Evolutionary conservation across 1,284 basidiomycete genomes (phyloP).

Genomic region (Fomitopsis betulina): DNA sequence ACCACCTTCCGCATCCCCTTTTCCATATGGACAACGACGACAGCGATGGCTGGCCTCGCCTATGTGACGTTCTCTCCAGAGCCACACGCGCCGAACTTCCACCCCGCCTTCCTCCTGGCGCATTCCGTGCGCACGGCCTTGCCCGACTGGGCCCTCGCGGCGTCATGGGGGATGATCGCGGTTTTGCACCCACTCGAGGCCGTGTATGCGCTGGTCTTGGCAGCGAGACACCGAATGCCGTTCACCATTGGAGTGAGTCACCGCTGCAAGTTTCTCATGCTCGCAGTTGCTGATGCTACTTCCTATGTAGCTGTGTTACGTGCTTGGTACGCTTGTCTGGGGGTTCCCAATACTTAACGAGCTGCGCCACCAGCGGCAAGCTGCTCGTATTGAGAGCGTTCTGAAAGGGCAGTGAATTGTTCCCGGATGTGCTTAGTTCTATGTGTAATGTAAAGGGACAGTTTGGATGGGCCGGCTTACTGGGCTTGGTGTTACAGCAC

Average conservation of each 20-base stretch:
- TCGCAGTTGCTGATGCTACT: slow-evolving; percentile 7
- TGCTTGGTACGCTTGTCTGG: slow-evolving; percentile 41
- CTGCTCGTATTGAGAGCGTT: slow-evolving; percentile 67
- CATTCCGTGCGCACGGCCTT: slow-evolving; percentile 10
- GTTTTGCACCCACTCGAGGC: slow-evolving; percentile 46
- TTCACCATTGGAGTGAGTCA: slow-evolving; percentile 47
- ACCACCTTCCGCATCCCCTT: slow-evolving; percentile 46
- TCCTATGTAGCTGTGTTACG: slow-evolving; percentile 42
- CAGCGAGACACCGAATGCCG: slow-evolving; percentile 51
- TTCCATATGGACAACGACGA: slow-evolving; percentile 14
- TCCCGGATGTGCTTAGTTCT: background rate
- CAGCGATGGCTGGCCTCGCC: slow-evolving; percentile 29
- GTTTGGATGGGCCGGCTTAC: too few species aligned
- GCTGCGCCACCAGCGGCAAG: slow-evolving; percentile 54
- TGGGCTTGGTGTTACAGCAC: too few species aligned
- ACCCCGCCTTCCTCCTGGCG: slow-evolving; percentile 17
- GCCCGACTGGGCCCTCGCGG: slow-evolving; percentile 19
- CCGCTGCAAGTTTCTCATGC: background rate
- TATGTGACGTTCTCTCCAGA: slow-evolving; percentile 39
- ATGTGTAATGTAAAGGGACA: background rate
- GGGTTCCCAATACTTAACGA: slow-evolving; percentile 52
- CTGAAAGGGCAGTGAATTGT: slow-evolving; percentile 45
- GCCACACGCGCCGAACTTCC: slow-evolving; percentile 14
- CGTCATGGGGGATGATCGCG: slow-evolving; percentile 27
- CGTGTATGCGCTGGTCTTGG: slow-evolving; percentile 49